phyloP scores from a whole-genome alignment of 1,139 yeast species.

The Kodamaea alishanica region DNA sequence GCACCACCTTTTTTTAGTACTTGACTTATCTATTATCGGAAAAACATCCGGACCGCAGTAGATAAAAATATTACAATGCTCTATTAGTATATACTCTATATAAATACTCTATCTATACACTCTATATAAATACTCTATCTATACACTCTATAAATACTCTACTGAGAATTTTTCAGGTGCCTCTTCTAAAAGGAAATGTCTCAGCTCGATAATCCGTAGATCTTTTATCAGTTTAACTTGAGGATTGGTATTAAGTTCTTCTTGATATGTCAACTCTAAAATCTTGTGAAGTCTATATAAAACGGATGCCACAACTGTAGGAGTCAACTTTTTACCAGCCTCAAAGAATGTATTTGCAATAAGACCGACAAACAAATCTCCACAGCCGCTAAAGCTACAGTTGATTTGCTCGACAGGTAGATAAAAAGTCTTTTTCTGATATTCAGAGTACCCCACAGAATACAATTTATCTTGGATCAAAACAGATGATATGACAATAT shows the following conservation, averaged over 20 bases:
- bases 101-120: neutral
- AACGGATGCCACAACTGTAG: conserved; percentile 26
- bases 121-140: neutral
- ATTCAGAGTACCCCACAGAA: conserved; percentile 28
- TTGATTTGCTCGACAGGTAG: conserved; percentile 31
- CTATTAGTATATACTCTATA: no score
- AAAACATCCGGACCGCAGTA: no score
- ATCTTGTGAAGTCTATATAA: conserved; percentile 29
- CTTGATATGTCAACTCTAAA: conserved; percentile 27
- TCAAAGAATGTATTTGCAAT: conserved; percentile 32
- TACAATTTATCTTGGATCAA: conserved; percentile 27
- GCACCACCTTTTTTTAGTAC: no score
- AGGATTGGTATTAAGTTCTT: conserved; percentile 10
- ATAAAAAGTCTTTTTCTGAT: conserved; percentile 18
- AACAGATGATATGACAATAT: conserved; percentile 37
- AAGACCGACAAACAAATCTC: conserved; percentile 43
- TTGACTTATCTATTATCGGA: no score
- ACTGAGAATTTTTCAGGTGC: neutral
- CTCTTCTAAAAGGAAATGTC: conserved; percentile 13
- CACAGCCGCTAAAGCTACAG: conserved; percentile 44
- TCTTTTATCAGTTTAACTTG: conserved; percentile 27
- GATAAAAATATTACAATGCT: no score
- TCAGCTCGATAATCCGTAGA: conserved; percentile 28
- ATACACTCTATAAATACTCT: neutral
- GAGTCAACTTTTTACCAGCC: conserved; percentile 21